These are phyloP conservation scores for Purpureocillium lavendulum DNA, from an alignment of 2,329 filamentous ascomycete genomes.

Conservation along the genomic window DNA sequence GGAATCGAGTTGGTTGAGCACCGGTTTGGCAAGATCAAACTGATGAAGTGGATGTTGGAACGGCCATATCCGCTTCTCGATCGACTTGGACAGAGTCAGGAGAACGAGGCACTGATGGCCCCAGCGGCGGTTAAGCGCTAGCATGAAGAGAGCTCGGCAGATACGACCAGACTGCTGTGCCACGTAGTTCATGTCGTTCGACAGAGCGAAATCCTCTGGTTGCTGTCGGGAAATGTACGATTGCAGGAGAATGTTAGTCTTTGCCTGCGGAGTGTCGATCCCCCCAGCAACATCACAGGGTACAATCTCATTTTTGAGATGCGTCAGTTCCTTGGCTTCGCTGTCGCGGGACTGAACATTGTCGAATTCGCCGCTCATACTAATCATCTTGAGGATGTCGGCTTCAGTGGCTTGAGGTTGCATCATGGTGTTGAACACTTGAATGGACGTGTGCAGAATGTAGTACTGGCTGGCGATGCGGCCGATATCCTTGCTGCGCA, in stretches of 20 bases:
- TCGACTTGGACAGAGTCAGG: slow-evolving; percentile 88
- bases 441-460: slow-evolving; percentile 84
- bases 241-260: slow-evolving; percentile 93
- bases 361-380: slow-evolving; percentile 95
- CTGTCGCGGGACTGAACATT: slow-evolving; percentile 89
- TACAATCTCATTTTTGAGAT: slow-evolving; percentile 60
- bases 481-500: slow-evolving; percentile 89
- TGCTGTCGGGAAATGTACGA: slow-evolving; percentile 84
- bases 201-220: slow-evolving; percentile 86
- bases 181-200: slow-evolving; percentile 89
- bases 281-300: slow-evolving; percentile 73
- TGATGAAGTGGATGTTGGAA: slow-evolving; percentile 93
- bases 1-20: slow-evolving; percentile 78
- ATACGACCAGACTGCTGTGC: slow-evolving; percentile 94
- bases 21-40: slow-evolving; percentile 79
- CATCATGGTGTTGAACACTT: slow-evolving; percentile 98
- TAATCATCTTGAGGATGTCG: slow-evolving; percentile 92
- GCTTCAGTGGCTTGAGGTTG: slow-evolving; percentile 75
- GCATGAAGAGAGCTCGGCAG: slow-evolving; percentile 92
- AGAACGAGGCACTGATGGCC: slow-evolving; percentile 90
- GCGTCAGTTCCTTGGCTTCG: slow-evolving; percentile 78
- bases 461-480: slow-evolving; percentile 97
- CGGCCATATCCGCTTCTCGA: slow-evolving; percentile 92
- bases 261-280: slow-evolving; percentile 67
- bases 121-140: slow-evolving; percentile 90